A percentile compares a stretch with the other conserved stretches of the same genome.
Conservation (phyloP, 2,329 filamentous ascomycete species). For the Corynespora cassiicola region DNA sequence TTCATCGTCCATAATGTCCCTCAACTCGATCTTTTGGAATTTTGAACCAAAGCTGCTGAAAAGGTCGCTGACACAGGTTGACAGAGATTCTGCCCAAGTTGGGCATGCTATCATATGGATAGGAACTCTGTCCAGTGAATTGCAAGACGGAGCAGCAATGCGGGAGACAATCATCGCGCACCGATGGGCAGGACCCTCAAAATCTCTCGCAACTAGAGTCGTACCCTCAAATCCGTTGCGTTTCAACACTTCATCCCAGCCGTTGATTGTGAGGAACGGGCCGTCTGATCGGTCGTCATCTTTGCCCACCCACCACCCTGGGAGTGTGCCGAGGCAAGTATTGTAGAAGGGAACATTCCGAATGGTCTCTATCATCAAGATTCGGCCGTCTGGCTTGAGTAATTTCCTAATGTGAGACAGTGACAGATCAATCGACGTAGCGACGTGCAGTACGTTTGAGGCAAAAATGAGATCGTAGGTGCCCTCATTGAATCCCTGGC, state of each 20-base stretch:
- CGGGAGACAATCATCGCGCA: too few species aligned
- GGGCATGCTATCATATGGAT: too few species aligned
- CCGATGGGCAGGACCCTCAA: too few species aligned
- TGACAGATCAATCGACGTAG: constrained; percentile 20
- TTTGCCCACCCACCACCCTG: constrained; percentile 28
- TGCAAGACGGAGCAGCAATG: too few species aligned
- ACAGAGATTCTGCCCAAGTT: too few species aligned
- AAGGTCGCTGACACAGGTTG: too few species aligned
- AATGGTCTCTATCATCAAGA: constrained; percentile 8
- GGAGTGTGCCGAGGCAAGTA: constrained; percentile 30
- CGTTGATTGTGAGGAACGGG: constrained; percentile 34
- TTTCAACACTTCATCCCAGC: constrained; percentile 43
- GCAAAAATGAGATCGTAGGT: constrained; percentile 35
- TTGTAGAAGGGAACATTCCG: constrained; percentile 1
- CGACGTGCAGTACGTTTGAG: constrained; percentile 41
- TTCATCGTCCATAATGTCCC: too few species aligned
- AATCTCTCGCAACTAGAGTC: constrained; percentile 17
- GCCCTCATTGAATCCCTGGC: constrained; percentile 23
- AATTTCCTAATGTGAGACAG: constrained; percentile 13
- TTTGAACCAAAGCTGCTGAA: too few species aligned
- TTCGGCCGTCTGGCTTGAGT: constrained; percentile 14
- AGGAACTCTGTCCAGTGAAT: too few species aligned
- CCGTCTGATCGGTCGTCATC: constrained; percentile 36
- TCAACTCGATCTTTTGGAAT: too few species aligned
- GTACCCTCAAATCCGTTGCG: constrained; percentile 38